Percentiles rank a stretch among this genome's conserved stretches.
phyloP scores from a whole-genome alignment of 192 early-diverging fungal genomes.

The Mortierella antarctica region DNA sequence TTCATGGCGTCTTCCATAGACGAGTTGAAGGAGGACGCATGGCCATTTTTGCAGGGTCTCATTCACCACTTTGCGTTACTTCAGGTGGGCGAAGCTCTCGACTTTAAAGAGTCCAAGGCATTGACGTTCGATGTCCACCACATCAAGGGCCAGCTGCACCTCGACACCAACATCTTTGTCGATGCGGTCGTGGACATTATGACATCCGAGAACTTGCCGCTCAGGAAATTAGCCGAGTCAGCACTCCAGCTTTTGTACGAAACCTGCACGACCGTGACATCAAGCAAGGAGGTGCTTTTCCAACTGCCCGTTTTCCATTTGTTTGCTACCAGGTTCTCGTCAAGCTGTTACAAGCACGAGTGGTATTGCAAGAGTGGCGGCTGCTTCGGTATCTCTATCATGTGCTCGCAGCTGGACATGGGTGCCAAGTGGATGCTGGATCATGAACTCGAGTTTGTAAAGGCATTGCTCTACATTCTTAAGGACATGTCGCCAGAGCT shows the following conservation, averaged over 20 bases:
- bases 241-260: slow-evolving; percentile 74
- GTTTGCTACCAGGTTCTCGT: slow-evolving; percentile 87
- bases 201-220: slow-evolving; percentile 70
- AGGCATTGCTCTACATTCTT: slow-evolving; percentile 91
- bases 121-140: slow-evolving; percentile 62
- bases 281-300: slow-evolving; percentile 68
- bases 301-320: slow-evolving; percentile 79
- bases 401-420: slow-evolving; percentile 85
- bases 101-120: slow-evolving; percentile 62
- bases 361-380: slow-evolving; percentile 91
- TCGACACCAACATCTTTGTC: slow-evolving; percentile 78
- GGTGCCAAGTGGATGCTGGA: slow-evolving; percentile 93
- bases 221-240: slow-evolving; percentile 73
- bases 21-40: slow-evolving; percentile 70
- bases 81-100: slow-evolving; percentile 73
- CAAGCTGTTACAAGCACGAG: slow-evolving; percentile 91
- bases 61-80: slow-evolving; percentile 83
- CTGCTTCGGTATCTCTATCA: slow-evolving; percentile 87
- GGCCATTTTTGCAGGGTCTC: slow-evolving; percentile 71
- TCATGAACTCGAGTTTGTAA: slow-evolving; percentile 94
- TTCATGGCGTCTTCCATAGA: slow-evolving; percentile 73
- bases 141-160: slow-evolving; percentile 56
- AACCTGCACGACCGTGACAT: slow-evolving; percentile 64
- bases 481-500: slow-evolving; percentile 90
- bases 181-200: slow-evolving; percentile 84